phyloP scores from a whole-genome alignment of 176 grass and related monocot genomes.

The Oryza rufipogon region DNA sequence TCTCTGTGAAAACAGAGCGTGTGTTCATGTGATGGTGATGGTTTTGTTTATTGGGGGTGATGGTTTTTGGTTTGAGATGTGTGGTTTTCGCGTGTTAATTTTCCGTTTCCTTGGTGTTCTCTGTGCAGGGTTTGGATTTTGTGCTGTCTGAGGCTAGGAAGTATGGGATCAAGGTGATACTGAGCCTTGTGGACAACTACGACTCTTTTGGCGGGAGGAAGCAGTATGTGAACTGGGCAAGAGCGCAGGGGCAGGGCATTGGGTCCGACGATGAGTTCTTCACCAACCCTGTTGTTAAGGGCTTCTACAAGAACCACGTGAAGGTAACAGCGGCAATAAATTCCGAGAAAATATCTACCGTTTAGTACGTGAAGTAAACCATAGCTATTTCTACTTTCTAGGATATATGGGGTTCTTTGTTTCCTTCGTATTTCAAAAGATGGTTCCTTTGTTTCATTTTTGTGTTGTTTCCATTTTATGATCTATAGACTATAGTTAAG shows the following conservation, averaged over 20 bases:
- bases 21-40: neutral
- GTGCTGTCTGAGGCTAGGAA: slow-evolving; percentile 81
- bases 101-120: neutral
- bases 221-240: slow-evolving; percentile 97
- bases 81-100: neutral
- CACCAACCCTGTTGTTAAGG: slow-evolving; percentile 76
- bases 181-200: slow-evolving; percentile 90
- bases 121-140: slow-evolving; percentile 82
- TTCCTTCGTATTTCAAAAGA: neutral
- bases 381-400: neutral
- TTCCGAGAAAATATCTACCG: neutral
- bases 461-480: neutral
- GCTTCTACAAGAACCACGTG: slow-evolving; percentile 89
- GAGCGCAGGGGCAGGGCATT: slow-evolving; percentile 73
- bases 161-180: slow-evolving; percentile 69
- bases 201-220: slow-evolving; percentile 85
- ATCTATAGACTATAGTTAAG: neutral
- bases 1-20: neutral
- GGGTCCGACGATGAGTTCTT: slow-evolving; percentile 88
- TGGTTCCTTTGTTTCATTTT: neutral
- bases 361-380: neutral
- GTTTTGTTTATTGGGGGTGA: slow-evolving; percentile 7
- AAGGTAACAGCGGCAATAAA: slow-evolving; percentile 49
- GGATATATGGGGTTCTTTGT: neutral
- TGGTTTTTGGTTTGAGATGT: neutral